Percentiles rank a stretch among this genome's conserved stretches.
phyloP scores from a whole-genome alignment of 2,329 filamentous ascomycete genomes.

The Diplodia corticola region DNA sequence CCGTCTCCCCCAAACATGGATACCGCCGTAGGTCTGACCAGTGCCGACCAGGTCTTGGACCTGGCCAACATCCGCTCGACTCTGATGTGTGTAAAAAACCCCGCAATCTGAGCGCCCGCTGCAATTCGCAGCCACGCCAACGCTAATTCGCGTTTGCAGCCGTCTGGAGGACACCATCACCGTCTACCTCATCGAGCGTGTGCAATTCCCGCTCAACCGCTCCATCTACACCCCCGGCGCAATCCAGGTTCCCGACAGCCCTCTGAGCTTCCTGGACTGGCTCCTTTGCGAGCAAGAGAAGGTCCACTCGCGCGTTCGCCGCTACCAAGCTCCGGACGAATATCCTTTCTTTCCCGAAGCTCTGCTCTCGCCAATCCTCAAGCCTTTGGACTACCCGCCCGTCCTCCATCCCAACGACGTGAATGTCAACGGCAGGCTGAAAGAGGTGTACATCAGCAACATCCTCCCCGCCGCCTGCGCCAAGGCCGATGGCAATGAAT shows the following conservation, averaged over 20 bases:
- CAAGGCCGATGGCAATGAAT: slow-evolving; percentile 73
- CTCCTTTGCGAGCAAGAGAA: slow-evolving; percentile 86
- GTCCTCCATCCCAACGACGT: slow-evolving; percentile 88
- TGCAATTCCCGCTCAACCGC: slow-evolving; percentile 92
- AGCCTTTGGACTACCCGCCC: slow-evolving; percentile 80
- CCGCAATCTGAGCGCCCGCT: neutral
- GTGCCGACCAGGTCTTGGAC: slow-evolving; percentile 82
- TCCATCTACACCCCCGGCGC: slow-evolving; percentile 82
- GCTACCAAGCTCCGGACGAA: slow-evolving; percentile 95
- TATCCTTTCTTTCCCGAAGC: slow-evolving; percentile 92
- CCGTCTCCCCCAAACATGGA: slow-evolving; percentile 66
- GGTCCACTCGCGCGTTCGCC: slow-evolving; percentile 87
- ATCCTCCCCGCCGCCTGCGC: slow-evolving; percentile 83
- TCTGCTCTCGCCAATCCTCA: slow-evolving; percentile 78
- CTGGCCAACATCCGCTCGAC: slow-evolving; percentile 90
- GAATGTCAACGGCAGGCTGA: slow-evolving; percentile 86
- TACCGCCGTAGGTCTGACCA: slow-evolving; percentile 80
- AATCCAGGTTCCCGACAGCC: slow-evolving; percentile 70
- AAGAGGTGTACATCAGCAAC: slow-evolving; percentile 76
- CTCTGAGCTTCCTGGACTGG: slow-evolving; percentile 88
- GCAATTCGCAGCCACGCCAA: slow-evolving; percentile 12
- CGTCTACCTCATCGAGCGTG: slow-evolving; percentile 93
- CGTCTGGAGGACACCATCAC: slow-evolving; percentile 97
- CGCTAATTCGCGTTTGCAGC: slow-evolving; percentile 49
- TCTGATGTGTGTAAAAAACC: slow-evolving; percentile 68